Conservation (phyloP, 108 stramenopile species). For the Nannochloropsis granulata region DNA sequence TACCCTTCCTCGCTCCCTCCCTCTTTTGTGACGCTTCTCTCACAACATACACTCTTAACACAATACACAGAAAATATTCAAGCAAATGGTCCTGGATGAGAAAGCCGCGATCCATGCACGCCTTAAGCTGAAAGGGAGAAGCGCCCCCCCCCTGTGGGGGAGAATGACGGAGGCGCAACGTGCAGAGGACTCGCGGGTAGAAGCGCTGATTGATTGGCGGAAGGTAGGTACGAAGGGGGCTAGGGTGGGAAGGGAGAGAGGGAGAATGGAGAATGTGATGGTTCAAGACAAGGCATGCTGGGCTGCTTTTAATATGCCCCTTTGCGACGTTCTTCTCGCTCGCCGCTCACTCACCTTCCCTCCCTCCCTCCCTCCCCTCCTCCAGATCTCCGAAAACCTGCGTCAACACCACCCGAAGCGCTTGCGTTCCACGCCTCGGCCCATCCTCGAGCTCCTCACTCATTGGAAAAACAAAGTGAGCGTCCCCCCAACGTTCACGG, state of each 20-base stretch:
- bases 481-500: background rate
- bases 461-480: background rate
- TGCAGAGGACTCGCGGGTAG: background rate
- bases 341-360: no score
- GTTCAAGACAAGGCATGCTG: background rate
- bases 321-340: no score
- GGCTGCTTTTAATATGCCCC: no score
- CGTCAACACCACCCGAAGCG: background rate
- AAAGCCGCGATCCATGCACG: background rate
- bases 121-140: background rate
- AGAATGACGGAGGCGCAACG: background rate
- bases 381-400: background rate
- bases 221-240: background rate
- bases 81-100: background rate
- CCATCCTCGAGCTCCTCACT: background rate
- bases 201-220: background rate
- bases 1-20: no score
- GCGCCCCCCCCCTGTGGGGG: background rate
- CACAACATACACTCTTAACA: no score
- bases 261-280: background rate
- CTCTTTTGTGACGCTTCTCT: no score
- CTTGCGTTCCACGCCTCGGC: background rate
- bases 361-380: no score
- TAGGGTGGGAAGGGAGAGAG: background rate
- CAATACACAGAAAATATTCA: background rate